Conservation (phyloP, 352 stramenopile species). For the Peronospora farinosa region DNA sequence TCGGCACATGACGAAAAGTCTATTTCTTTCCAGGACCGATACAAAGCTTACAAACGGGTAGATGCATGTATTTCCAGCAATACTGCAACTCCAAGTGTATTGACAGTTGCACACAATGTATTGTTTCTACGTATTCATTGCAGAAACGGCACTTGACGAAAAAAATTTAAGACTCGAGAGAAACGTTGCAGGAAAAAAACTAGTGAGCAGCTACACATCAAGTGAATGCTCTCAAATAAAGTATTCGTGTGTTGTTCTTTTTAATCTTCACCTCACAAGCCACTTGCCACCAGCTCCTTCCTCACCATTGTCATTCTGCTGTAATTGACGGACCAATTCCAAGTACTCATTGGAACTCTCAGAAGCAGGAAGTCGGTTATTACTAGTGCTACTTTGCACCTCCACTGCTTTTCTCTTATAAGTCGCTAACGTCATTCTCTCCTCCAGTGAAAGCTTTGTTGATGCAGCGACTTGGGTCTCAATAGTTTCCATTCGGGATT, state of each 20-base stretch:
- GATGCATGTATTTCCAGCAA: conserved; percentile 1
- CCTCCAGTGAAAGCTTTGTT: conserved; percentile 32
- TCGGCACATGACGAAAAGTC: conserved; percentile 33
- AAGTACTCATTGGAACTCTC: conserved; percentile 50
- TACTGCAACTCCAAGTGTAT: background rate
- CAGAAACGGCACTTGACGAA: conserved; percentile 43
- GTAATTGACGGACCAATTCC: conserved; percentile 53
- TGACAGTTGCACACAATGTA: conserved; percentile 7
- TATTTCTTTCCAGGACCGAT: conserved; percentile 71
- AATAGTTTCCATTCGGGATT: conserved; percentile 18
- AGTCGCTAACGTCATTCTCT: conserved; percentile 56
- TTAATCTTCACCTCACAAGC: conserved; percentile 46
- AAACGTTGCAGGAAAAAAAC: background rate
- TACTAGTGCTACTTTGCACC: conserved; percentile 21
- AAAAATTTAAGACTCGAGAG: conserved; percentile 15
- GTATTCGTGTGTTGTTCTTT: conserved; percentile 12
- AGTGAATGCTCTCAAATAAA: conserved; percentile 24
- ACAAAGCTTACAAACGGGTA: conserved; percentile 60
- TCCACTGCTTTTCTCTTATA: conserved; percentile 48
- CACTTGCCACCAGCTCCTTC: conserved; percentile 53
- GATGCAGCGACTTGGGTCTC: conserved; percentile 7
- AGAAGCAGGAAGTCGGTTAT: conserved; percentile 4
- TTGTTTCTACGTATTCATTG: conserved; percentile 13
- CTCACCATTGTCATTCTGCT: conserved; percentile 48
- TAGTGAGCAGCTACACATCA: conserved; percentile 15